phyloP scores from a whole-genome alignment of 2,329 filamentous ascomycete species.

The Colletotrichum limetticola region DNA sequence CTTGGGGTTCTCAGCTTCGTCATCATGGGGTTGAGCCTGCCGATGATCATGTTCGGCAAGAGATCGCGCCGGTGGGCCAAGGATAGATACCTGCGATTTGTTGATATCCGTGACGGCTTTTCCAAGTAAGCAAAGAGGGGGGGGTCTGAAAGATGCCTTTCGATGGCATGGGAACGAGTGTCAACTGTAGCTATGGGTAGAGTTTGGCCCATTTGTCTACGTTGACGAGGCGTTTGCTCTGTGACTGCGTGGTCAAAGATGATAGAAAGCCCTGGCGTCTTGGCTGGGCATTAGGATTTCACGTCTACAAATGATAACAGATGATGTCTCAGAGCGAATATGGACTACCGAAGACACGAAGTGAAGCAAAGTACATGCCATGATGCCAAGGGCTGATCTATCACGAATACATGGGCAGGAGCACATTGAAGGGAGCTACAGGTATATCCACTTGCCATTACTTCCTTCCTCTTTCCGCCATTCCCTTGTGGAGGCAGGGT shows the following conservation, averaged over 20 bases:
- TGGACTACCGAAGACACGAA: neutral
- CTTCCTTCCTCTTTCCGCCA: neutral
- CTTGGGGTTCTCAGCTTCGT: slow-evolving; percentile 62
- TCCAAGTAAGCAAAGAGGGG: slow-evolving; percentile 10
- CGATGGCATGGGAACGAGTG: neutral
- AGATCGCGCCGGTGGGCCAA: slow-evolving; percentile 58
- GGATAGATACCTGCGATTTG: slow-evolving; percentile 55
- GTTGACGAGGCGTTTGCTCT: too few species aligned
- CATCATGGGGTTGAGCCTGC: slow-evolving; percentile 60
- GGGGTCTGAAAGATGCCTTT: neutral
- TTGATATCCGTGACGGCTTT: slow-evolving; percentile 57
- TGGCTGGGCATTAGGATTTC: too few species aligned
- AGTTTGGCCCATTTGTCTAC: too few species aligned
- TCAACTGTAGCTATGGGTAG: too few species aligned
- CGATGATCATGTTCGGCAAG: slow-evolving; percentile 67
- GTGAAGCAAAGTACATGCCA: neutral
- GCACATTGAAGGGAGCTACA: neutral
- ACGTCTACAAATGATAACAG: too few species aligned
- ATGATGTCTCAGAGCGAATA: too few species aligned
- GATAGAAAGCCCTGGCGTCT: too few species aligned
- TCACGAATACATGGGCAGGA: neutral
- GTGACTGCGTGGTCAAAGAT: too few species aligned
- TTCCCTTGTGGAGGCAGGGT: neutral
- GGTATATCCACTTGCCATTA: neutral
- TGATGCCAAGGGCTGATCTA: neutral